phyloP scores from a whole-genome alignment of 106 monocot species.

The Allium fistulosum region DNA sequence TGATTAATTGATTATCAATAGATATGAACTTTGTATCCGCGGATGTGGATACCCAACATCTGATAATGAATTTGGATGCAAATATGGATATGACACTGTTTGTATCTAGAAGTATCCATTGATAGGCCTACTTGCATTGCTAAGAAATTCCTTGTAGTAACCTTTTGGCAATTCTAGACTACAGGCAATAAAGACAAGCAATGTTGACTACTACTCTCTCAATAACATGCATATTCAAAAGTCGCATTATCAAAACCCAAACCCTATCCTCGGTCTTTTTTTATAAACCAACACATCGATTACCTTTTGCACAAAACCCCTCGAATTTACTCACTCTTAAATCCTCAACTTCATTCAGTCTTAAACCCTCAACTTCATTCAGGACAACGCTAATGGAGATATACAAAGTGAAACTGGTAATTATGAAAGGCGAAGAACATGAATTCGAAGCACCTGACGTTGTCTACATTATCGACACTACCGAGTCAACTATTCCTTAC shows the following conservation, averaged over 20 bases:
- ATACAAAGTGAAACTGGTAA: slow-evolving; percentile 12
- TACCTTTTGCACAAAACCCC: background rate
- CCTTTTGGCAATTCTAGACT: background rate
- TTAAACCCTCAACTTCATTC: slow-evolving; percentile 4
- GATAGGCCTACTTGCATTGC: no score
- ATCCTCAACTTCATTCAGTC: slow-evolving; percentile 1
- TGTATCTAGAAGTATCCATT: no score
- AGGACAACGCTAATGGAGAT: background rate
- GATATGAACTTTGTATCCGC: no score
- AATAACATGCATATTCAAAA: background rate
- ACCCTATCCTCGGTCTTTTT: background rate
- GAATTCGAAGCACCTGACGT: slow-evolving; percentile 13
- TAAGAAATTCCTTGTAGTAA: background rate
- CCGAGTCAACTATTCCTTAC: slow-evolving; percentile 65
- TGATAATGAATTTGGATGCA: no score
- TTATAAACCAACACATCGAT: background rate
- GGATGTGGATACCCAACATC: no score
- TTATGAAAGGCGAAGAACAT: background rate
- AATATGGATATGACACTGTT: no score
- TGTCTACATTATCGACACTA: slow-evolving; percentile 64
- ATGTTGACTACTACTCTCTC: slow-evolving; percentile 3
- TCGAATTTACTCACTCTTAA: slow-evolving; percentile 3
- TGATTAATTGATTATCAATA: no score
- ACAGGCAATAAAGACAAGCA: background rate
- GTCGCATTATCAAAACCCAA: background rate